Percentiles rank a stretch among this genome's conserved stretches.
These are phyloP conservation scores for Botrytis tulipae DNA, from an alignment of 2,329 filamentous ascomycete genomes.

Conservation along the genomic window DNA sequence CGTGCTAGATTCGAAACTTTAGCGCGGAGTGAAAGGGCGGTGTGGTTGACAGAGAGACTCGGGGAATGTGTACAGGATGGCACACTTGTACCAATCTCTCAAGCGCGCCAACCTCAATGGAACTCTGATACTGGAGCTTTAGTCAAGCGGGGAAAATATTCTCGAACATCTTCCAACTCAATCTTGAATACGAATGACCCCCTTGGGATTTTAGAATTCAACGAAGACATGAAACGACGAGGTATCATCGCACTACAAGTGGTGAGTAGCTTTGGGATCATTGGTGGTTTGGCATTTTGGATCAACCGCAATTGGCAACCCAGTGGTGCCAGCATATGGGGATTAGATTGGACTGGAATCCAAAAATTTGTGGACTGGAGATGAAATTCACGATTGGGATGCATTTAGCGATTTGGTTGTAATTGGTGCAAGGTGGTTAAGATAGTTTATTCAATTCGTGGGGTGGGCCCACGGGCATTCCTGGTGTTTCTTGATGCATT, in stretches of 20 bases:
- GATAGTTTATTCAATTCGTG: not conserved
- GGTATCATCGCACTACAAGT: slow-evolving; percentile 71
- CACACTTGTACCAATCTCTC: slow-evolving; percentile 53
- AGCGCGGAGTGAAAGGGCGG: slow-evolving; percentile 59
- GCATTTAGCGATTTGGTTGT: slow-evolving; percentile 12
- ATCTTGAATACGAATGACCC: slow-evolving; percentile 60
- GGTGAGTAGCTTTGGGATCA: slow-evolving; percentile 68
- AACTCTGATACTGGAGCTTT: slow-evolving; percentile 24
- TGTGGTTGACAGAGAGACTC: slow-evolving; percentile 67
- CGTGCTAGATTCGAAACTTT: slow-evolving; percentile 65
- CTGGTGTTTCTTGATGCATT: slow-evolving; percentile 10
- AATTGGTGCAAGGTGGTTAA: not conserved
- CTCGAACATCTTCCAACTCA: slow-evolving; percentile 19
- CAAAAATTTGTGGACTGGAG: slow-evolving; percentile 27
- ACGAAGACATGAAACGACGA: slow-evolving; percentile 61
- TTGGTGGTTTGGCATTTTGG: slow-evolving; percentile 71
- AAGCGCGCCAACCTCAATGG: slow-evolving; percentile 26
- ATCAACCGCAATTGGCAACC: slow-evolving; percentile 37
- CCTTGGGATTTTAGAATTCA: slow-evolving; percentile 70
- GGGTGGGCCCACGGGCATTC: slow-evolving; percentile 7
- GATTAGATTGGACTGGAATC: slow-evolving; percentile 31
- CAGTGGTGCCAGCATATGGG: slow-evolving; percentile 18
- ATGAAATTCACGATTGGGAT: slow-evolving; percentile 6
- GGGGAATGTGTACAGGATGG: slow-evolving; percentile 68
- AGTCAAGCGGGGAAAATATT: slow-evolving; percentile 30